Base-by-base conservation (phyloP, 805 yeast genomes). In the Starmerella geochares region DNA sequence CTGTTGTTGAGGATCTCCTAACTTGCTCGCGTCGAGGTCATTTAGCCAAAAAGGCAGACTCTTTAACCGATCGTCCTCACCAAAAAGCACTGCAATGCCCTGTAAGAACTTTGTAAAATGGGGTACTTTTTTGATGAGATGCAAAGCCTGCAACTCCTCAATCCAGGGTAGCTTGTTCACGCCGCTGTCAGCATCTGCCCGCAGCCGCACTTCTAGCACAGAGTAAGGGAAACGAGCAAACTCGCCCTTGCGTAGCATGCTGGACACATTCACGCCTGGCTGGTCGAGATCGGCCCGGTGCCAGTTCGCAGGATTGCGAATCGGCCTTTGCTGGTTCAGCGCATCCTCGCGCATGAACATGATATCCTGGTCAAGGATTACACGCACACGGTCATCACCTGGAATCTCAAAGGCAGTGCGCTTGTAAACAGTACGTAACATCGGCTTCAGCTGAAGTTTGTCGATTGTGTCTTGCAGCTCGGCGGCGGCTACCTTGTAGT, bases 361-460 rank as follows among this genome's bases (percentile, higher is more conserved):
- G 50, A 92, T 78, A 64, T 92, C 92, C 14, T 94, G 82, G 67
- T 90, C 97, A 55, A 90, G 85, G 39, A 85, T 81, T 53, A 92
- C 80, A 64, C 97, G 80, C 33, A 88, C 82, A 62, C 90, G 78
- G 65, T 88, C 94, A 65, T 92, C 97, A 51, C 96, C 96, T 2
- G 98, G 98, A 60, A 90, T 90, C 72, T 90, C 96, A 72, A 92
- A 90, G 2, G 97, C 97, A 5, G 95, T 85, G 66, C 97, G 77
- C 37, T 86, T 84, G 69, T 85, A 86, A 32, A 81, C 77, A 10
- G 96, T 77, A 69, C 97, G 80, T 64, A 92, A 68, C 33, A 85
- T 78, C 13, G 98, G 98, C 67, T 86, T 84, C 55, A 90, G 72
- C 53, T 78, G 75, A 58, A 80, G 73, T 47, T 78, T 78, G 36